phyloP scores from a whole-genome alignment of 306 rosid genomes.

The Quercus bicolor region DNA sequence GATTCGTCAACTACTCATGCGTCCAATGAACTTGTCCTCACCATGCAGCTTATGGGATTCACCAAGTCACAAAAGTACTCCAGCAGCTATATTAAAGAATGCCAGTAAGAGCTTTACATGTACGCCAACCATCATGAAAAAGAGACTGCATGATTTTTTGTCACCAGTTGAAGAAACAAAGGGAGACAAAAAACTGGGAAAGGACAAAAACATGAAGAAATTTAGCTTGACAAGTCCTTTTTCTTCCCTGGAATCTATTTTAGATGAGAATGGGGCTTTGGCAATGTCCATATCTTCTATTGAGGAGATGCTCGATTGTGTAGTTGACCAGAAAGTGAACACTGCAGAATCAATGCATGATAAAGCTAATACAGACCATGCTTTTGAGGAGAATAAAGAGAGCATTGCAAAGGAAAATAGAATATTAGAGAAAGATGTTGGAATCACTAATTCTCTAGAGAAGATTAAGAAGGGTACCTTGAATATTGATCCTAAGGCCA shows the following conservation, averaged over 20 bases:
- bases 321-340: slow-evolving; percentile 34
- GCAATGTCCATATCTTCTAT: slow-evolving; percentile 11
- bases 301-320: not conserved
- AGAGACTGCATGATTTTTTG: slow-evolving; percentile 68
- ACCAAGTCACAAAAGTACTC: slow-evolving; percentile 68
- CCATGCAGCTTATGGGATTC: slow-evolving; percentile 92
- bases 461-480: slow-evolving; percentile 27
- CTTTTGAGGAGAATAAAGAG: slow-evolving; percentile 29
- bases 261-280: slow-evolving; percentile 49
- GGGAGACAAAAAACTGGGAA: slow-evolving; percentile 65
- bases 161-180: slow-evolving; percentile 85
- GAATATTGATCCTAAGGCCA: slow-evolving; percentile 28
- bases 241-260: slow-evolving; percentile 82
- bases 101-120: slow-evolving; percentile 79
- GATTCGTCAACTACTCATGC: slow-evolving; percentile 86
- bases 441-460: slow-evolving; percentile 36
- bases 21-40: slow-evolving; percentile 79
- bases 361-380: slow-evolving; percentile 41
- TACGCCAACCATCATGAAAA: slow-evolving; percentile 84
- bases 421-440: slow-evolving; percentile 27
- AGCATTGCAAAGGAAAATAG: slow-evolving; percentile 22
- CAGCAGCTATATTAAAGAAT: slow-evolving; percentile 69
- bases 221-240: slow-evolving; percentile 54
- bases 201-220: slow-evolving; percentile 35
- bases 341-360: slow-evolving; percentile 34